These are phyloP conservation scores for Tribonema minus DNA, from an alignment of 108 stramenopile genomes.

Conservation along the genomic window DNA sequence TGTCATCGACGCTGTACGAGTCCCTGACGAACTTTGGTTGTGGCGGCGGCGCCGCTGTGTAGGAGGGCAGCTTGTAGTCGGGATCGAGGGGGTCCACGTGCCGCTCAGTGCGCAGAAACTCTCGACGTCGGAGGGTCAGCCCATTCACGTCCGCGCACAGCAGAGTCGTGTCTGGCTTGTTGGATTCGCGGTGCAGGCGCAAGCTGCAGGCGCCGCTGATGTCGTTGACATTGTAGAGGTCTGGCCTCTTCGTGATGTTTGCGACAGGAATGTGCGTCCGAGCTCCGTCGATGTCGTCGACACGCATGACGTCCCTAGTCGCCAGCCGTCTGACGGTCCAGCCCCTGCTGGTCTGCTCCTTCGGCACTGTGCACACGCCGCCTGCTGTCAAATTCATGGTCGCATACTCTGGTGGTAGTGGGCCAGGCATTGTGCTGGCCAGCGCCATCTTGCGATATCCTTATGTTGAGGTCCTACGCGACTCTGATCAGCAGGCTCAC, in stretches of 20 bases:
- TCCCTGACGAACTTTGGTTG: slow-evolving; percentile 46
- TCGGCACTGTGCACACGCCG: slow-evolving; percentile 23
- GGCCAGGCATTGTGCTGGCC: too few species aligned
- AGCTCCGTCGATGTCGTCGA: slow-evolving; percentile 49
- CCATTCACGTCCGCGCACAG: slow-evolving; percentile 57
- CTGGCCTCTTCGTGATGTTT: slow-evolving; percentile 32
- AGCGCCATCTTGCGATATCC: too few species aligned
- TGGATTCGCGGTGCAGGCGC: slow-evolving; percentile 39
- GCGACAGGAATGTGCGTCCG: slow-evolving; percentile 7
- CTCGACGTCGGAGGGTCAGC: slow-evolving; percentile 26
- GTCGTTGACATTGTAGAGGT: slow-evolving; percentile 21
- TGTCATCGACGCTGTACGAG: slow-evolving; percentile 40
- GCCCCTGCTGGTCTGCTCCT: slow-evolving; percentile 1
- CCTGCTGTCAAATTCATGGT: slow-evolving; percentile 33
- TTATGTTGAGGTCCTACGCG: too few species aligned
- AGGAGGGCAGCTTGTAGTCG: slow-evolving; percentile 52
- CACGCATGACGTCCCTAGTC: slow-evolving; percentile 28
- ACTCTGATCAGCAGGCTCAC: too few species aligned
- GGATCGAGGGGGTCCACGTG: slow-evolving; percentile 53
- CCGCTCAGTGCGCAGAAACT: slow-evolving; percentile 29
- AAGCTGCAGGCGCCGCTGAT: slow-evolving; percentile 14
- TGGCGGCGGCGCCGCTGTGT: background rate
- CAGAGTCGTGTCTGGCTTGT: slow-evolving; percentile 41
- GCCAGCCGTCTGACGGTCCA: slow-evolving; percentile 22
- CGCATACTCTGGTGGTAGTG: too few species aligned